These are phyloP conservation scores for Cercospora brassicicola DNA, from an alignment of 2,329 filamentous ascomycete genomes.

Conservation along the genomic window DNA sequence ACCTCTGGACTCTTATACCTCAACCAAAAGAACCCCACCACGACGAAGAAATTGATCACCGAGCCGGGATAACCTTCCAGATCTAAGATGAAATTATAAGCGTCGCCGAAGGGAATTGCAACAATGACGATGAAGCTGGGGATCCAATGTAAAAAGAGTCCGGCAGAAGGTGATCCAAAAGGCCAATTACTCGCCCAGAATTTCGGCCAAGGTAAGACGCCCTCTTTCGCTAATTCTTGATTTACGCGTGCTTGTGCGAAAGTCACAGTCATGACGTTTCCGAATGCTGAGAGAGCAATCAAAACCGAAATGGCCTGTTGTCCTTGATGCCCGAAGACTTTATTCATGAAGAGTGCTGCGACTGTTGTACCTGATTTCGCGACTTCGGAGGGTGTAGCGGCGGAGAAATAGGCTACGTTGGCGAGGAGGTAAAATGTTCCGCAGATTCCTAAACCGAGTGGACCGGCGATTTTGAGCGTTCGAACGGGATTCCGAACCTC, in stretches of 20 bases:
- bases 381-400: slow-evolving; percentile 48
- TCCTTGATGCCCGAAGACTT: slow-evolving; percentile 56
- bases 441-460: slow-evolving; percentile 50
- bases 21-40: slow-evolving; percentile 61
- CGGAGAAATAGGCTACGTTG: slow-evolving; percentile 62
- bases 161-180: slow-evolving; percentile 60
- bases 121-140: slow-evolving; percentile 62
- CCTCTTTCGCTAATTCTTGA: slow-evolving; percentile 62
- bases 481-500: slow-evolving; percentile 51
- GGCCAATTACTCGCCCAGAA: slow-evolving; percentile 65
- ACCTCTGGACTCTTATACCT: slow-evolving; percentile 60
- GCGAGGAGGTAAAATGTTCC: slow-evolving; percentile 56
- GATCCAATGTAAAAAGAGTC: slow-evolving; percentile 58
- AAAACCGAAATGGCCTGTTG: slow-evolving; percentile 58
- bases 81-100: slow-evolving; percentile 66
- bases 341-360: slow-evolving; percentile 59
- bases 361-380: slow-evolving; percentile 54
- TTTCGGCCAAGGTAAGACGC: slow-evolving; percentile 58
- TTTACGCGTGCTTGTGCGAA: slow-evolving; percentile 59
- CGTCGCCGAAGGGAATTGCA: slow-evolving; percentile 61
- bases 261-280: slow-evolving; percentile 58
- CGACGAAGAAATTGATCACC: slow-evolving; percentile 59
- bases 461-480: slow-evolving; percentile 40
- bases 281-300: slow-evolving; percentile 59
- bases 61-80: slow-evolving; percentile 68